These are phyloP conservation scores for Pseudozyma tsukubaensis DNA, from an alignment of 1,284 basidiomycete species.

Conservation along the genomic window DNA sequence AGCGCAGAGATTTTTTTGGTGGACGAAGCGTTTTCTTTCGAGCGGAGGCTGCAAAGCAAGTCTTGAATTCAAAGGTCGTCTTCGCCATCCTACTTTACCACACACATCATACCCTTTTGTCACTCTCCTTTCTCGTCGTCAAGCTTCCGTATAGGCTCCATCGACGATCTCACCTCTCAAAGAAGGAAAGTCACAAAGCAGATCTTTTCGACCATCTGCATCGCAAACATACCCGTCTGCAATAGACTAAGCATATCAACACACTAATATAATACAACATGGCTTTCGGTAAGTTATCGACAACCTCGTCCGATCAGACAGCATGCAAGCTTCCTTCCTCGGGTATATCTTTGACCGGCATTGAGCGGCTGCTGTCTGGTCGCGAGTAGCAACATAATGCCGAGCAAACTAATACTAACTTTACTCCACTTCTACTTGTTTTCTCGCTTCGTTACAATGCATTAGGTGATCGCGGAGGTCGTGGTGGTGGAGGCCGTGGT, in stretches of 20 bases:
- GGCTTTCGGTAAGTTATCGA: slow-evolving; percentile 44
- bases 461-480: slow-evolving; percentile 61
- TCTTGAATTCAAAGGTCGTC: slow-evolving; percentile 6
- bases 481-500: slow-evolving; percentile 56
- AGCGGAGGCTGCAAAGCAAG: slow-evolving; percentile 7
- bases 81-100: slow-evolving; percentile 13
- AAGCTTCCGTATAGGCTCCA: slow-evolving; percentile 4
- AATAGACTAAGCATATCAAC: slow-evolving; percentile 21
- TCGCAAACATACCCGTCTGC: slow-evolving; percentile 16
- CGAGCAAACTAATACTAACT: slow-evolving; percentile 8
- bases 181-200: slow-evolving; percentile 14
- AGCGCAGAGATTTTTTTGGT: slow-evolving; percentile 12
- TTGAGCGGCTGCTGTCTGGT: neutral
- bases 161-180: slow-evolving; percentile 7
- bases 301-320: no score
- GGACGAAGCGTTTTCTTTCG: slow-evolving; percentile 7
- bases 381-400: neutral
- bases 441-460: neutral
- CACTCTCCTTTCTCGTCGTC: slow-evolving; percentile 7
- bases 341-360: no score
- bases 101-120: slow-evolving; percentile 6
- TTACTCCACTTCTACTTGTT: slow-evolving; percentile 3
- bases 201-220: slow-evolving; percentile 11
- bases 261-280: slow-evolving; percentile 20
- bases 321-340: no score